Evolutionary conservation across 768 basidiomycete species (phyloP).

Genomic region (Macrolepiota fuliginosa): DNA sequence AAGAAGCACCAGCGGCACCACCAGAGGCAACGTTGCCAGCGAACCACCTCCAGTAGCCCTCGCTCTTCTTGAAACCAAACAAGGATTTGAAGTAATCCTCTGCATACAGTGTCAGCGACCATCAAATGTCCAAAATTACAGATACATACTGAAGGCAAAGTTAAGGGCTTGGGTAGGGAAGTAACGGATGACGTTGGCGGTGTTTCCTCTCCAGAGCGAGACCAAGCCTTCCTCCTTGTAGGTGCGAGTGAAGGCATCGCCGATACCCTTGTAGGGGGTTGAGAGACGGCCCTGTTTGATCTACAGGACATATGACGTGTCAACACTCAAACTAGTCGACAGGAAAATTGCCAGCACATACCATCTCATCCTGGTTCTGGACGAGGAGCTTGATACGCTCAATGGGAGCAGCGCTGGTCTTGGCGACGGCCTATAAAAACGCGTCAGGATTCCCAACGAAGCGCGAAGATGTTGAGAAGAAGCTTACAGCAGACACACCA

Average conservation of each 20-base stretch:
- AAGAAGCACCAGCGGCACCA: slow-evolving; percentile 99
- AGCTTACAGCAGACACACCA: slow-evolving; percentile 85
- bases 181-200: slow-evolving; percentile 99
- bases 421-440: slow-evolving; percentile 81
- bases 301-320: slow-evolving; percentile 45
- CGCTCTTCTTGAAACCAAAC: slow-evolving; percentile 97
- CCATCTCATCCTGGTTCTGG: slow-evolving; percentile 99
- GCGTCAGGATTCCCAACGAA: slow-evolving; percentile 16
- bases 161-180: slow-evolving; percentile 99
- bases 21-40: slow-evolving; percentile 97
- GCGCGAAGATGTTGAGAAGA: not conserved
- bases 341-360: slow-evolving; percentile 26
- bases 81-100: slow-evolving; percentile 99
- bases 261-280: slow-evolving; percentile 94
- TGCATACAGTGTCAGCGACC: slow-evolving; percentile 26
- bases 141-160: slow-evolving; percentile 95
- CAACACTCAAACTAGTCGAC: slow-evolving; percentile 18
- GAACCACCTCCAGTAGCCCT: slow-evolving; percentile 99
- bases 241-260: slow-evolving; percentile 89
- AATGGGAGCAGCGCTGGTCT: slow-evolving; percentile 98
- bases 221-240: slow-evolving; percentile 94
- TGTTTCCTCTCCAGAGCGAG: slow-evolving; percentile 99
- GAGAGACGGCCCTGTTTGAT: slow-evolving; percentile 99
- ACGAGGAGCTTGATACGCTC: slow-evolving; percentile 99
- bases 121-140: not conserved